Base-by-base conservation (phyloP, 257 asterid species). In the Solanum dulcamara region DNA sequence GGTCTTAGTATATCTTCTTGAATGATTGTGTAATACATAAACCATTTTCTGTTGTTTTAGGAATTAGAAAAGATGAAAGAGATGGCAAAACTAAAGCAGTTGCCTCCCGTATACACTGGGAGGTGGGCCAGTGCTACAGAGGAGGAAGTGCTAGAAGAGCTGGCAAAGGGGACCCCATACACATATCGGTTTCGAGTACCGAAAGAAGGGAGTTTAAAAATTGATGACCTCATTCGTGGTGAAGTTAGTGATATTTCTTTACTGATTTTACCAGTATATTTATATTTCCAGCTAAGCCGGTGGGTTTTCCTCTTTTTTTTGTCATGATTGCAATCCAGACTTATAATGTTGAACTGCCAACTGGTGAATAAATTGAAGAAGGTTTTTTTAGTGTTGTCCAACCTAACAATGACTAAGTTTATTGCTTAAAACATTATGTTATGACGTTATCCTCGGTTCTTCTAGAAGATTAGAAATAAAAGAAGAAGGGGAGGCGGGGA, bases 141-240 rank as follows among this genome's bases (percentile, higher is more conserved):
- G 60, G 72, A 53, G 71, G 94, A 96, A 91, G 97, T 95, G 88
- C 88, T 91, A 83, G 92, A 88, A 72, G 97, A 95, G 93, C 85
- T 95, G 90, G 91, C 86, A 81, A 95, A 90, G 89, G 97, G 97
- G 86, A 95, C 95, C 20, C 96, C 98, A 13, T 92, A 88, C 81
- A 96, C 99, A 51, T 96, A 93, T 64, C 91, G 99, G n/a, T 96
- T 95, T 85, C 90, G 96, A 86, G 98, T 96, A 87, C 99, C 99
- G 26, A 95, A 87, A 88, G 89, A 90, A 67, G 98, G 99, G 90
- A 87, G 88, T 83, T 87, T 96, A 89, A 92, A 88, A 87, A 93
- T 96, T 57, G 84, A 95, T 17, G 99, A 96, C 89, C 94, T 96
- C 89, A 96, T 96, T 86, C 96, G 98, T 24, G 97, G 99, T 68